Evolutionary conservation across 306 rosid genomes (phyloP), one percentile per base, ranked within the genome.

Genomic region (Inga leiocalycina): DNA sequence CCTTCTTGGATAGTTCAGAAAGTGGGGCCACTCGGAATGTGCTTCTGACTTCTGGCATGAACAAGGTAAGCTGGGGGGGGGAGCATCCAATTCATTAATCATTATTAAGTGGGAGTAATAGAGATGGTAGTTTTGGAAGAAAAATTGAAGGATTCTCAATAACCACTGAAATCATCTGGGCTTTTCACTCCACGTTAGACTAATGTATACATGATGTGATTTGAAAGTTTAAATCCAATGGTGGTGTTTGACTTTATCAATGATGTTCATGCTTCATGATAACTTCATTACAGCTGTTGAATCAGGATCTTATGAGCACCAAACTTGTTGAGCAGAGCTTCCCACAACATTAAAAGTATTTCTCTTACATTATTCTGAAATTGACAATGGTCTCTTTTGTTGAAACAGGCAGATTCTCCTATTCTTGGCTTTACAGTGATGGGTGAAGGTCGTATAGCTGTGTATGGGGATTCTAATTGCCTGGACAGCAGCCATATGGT

Each of bases 401-500:
- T 88, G 79, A 90, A 86, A 88, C 92, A 96, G 99, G 94, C 96
- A 20, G 99, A 96, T 86, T 92, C 95, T 90, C 94, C 98, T 14
- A 91, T 96, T 85, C 98, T 96, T 74, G 98, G 99, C 78, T 89
- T 96, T 64, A 69, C 88, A 41, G 91, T 45, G 41, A 86, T 75
- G 73, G 97, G 88, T 20, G 86, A 88, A 82, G 97, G 98, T 80
- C 97, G 97, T 30, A 77, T 96, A 71, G 94, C 93, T 16, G 97
- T 96, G 48, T 96, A 94, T 77, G 99, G 99, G 74, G 99, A 96
- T 84, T 96, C 99, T 68, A 96, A 94, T 88, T 96, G 99, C 84
- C 87, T 96, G 89, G 97, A 94, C 80, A 89, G 99, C 84, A 96
- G 99, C 78, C 99, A 97, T 82, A 97, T 97, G 99, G 95, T 97